phyloP scores from a whole-genome alignment of 345 rosid genomes.

The Combretum micranthum region DNA sequence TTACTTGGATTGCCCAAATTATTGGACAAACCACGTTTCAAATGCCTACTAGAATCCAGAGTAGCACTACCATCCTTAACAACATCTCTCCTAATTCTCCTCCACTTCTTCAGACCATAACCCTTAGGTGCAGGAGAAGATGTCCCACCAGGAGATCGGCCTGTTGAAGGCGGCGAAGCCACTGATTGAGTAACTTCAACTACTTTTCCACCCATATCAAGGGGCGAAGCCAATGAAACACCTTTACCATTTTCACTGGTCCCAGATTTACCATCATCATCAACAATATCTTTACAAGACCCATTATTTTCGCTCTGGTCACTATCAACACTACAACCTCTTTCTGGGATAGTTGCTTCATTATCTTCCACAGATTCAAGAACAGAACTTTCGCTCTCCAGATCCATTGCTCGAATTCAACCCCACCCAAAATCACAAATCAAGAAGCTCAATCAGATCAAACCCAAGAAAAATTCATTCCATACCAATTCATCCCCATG shows the following conservation, averaged over 20 bases:
- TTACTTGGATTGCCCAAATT: slow-evolving; percentile 34
- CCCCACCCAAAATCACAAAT: slow-evolving; percentile 2
- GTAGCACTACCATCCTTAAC: slow-evolving; percentile 35
- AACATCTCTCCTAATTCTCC: slow-evolving; percentile 56
- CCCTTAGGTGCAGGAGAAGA: slow-evolving; percentile 43
- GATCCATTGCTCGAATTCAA: slow-evolving; percentile 30
- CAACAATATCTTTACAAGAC: slow-evolving; percentile 11
- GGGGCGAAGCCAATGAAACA: slow-evolving; percentile 3
- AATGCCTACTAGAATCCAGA: slow-evolving; percentile 37
- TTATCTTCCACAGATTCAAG: slow-evolving; percentile 50
- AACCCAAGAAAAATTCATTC: slow-evolving; percentile 44
- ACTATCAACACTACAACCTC: slow-evolving; percentile 9
- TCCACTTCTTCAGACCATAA: slow-evolving; percentile 79
- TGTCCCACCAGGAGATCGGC: slow-evolving; percentile 18
- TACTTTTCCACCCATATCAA: slow-evolving; percentile 14
- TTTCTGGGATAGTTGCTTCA: slow-evolving; percentile 20
- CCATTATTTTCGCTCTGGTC: slow-evolving; percentile 28
- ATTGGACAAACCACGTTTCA: slow-evolving; percentile 59
- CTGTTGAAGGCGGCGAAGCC: slow-evolving; percentile 11
- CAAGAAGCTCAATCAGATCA: slow-evolving; percentile 24
- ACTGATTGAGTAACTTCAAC: slow-evolving; percentile 12
- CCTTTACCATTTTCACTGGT: slow-evolving; percentile 7
- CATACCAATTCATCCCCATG: slow-evolving; percentile 41
- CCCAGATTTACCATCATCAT: slow-evolving; percentile 16
- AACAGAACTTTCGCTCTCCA: slow-evolving; percentile 29